Percentiles rank a stretch among this genome's conserved stretches.
These are phyloP conservation scores for Pythium phragmiticola DNA, from an alignment of 352 stramenopile species.

Conservation along the genomic window DNA sequence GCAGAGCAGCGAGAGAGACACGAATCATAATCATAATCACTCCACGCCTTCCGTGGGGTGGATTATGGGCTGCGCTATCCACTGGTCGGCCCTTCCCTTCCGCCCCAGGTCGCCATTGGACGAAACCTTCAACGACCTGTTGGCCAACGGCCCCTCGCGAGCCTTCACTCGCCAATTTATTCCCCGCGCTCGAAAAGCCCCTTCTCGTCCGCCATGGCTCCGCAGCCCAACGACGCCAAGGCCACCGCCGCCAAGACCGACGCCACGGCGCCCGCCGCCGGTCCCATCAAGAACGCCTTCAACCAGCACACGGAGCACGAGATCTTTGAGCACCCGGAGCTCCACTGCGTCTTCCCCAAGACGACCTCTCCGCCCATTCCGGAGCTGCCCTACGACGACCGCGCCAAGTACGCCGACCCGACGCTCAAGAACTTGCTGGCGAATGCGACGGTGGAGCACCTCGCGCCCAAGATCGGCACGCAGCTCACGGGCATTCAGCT, in stretches of 20 bases:
- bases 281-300: slow-evolving; percentile 23
- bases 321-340: slow-evolving; percentile 26
- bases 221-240: slow-evolving; percentile 2
- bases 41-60: no score
- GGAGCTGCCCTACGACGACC: slow-evolving; percentile 29
- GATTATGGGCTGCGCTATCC: no score
- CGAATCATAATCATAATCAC: no score
- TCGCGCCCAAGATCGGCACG: slow-evolving; percentile 26
- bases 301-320: slow-evolving; percentile 16
- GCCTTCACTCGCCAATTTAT: not conserved
- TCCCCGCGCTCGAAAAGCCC: no score
- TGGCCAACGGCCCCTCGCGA: not conserved
- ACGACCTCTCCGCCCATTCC: slow-evolving; percentile 29
- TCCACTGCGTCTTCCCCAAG: slow-evolving; percentile 29
- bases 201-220: slow-evolving; percentile 11
- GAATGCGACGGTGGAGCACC: slow-evolving; percentile 18
- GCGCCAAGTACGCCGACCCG: slow-evolving; percentile 29
- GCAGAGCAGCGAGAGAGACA: no score
- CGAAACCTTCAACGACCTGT: not conserved
- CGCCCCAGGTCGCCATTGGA: no score
- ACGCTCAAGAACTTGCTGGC: slow-evolving; percentile 33
- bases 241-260: not conserved
- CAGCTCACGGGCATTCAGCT: slow-evolving; percentile 30
- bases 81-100: no score
- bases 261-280: not conserved